These are phyloP conservation scores for Penicillium sp. DNA, from an alignment of 2,329 filamentous ascomycete species.

Conservation along the genomic window DNA sequence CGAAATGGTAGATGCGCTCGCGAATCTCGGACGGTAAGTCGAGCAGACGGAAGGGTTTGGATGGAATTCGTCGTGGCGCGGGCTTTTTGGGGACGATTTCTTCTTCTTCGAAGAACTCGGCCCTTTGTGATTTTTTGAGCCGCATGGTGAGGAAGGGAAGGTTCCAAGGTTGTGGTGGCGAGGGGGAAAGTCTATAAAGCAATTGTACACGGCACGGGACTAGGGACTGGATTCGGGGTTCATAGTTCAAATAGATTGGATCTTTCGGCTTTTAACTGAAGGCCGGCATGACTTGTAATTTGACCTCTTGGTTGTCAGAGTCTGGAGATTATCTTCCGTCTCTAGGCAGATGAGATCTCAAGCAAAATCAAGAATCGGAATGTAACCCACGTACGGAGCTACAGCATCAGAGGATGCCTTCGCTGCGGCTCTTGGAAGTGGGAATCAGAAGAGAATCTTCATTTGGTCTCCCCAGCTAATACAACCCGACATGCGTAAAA, in stretches of 20 bases:
- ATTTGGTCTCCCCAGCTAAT: constrained; percentile 58
- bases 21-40: constrained; percentile 61
- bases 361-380: constrained; percentile 11
- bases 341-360: background rate
- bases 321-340: background rate
- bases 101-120: constrained; percentile 24
- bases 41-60: constrained; percentile 57
- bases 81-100: constrained; percentile 27
- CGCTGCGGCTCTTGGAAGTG: constrained; percentile 58
- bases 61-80: constrained; percentile 23
- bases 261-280: constrained; percentile 15
- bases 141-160: constrained; percentile 21
- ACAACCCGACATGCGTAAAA: constrained; percentile 64
- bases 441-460: constrained; percentile 45
- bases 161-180: constrained; percentile 10
- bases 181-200: constrained; percentile 29
- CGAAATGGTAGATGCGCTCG: constrained; percentile 55
- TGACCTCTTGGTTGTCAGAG: too few species aligned
- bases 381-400: constrained; percentile 58
- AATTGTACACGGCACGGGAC: constrained; percentile 24
- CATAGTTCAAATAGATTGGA: constrained; percentile 35
- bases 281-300: constrained; percentile 11
- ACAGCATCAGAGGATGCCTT: constrained; percentile 54
- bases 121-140: constrained; percentile 26
- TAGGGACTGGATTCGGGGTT: constrained; percentile 21